A percentile compares a stretch with the other conserved stretches of the same genome.
These are phyloP conservation scores for Copromyces sp. DNA, from an alignment of 495 filamentous ascomycete species.

Conservation along the genomic window DNA sequence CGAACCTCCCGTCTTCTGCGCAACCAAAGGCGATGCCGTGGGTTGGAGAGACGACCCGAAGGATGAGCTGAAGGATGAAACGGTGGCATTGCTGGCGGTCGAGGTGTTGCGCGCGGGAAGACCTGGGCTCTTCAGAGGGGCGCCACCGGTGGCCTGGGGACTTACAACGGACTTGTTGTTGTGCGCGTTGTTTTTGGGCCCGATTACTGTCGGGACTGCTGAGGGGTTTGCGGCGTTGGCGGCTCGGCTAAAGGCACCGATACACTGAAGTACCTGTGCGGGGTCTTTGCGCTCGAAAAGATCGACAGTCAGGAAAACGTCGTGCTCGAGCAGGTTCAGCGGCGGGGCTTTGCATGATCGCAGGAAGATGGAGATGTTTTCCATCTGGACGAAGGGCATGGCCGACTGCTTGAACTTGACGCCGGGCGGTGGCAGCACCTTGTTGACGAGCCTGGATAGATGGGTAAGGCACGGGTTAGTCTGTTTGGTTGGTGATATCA, in stretches of 20 bases:
- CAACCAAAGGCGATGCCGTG: constrained; percentile 27
- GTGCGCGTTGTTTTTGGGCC: constrained; percentile 49
- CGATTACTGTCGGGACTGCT: constrained; percentile 63
- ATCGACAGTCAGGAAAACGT: constrained; percentile 95
- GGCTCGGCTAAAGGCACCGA: constrained; percentile 80
- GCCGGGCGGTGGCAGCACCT: constrained; percentile 64
- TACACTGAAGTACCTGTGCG: constrained; percentile 88
- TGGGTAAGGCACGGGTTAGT: constrained; percentile 11
- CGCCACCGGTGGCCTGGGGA: constrained; percentile 55
- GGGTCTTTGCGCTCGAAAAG: constrained; percentile 95
- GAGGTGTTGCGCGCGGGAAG: constrained; percentile 52
- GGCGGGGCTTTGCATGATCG: constrained; percentile 74
- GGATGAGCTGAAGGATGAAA: neutral
- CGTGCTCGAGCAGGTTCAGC: constrained; percentile 80
- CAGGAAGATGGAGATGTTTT: constrained; percentile 96
- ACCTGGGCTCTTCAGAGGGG: neutral
- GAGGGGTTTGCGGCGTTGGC: constrained; percentile 69
- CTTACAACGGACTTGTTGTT: constrained; percentile 42
- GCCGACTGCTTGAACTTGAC: constrained; percentile 68
- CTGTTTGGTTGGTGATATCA: neutral
- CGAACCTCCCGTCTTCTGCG: constrained; percentile 38
- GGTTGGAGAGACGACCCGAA: constrained; percentile 38
- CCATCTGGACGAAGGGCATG: constrained; percentile 99
- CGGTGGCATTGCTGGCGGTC: constrained; percentile 53
- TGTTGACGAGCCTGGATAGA: constrained; percentile 64